A percentile compares a stretch with the other conserved stretches of the same genome.
Evolutionary conservation across 108 stramenopile genomes (phyloP).

Genomic region (Fistulifera pelliculosa): DNA sequence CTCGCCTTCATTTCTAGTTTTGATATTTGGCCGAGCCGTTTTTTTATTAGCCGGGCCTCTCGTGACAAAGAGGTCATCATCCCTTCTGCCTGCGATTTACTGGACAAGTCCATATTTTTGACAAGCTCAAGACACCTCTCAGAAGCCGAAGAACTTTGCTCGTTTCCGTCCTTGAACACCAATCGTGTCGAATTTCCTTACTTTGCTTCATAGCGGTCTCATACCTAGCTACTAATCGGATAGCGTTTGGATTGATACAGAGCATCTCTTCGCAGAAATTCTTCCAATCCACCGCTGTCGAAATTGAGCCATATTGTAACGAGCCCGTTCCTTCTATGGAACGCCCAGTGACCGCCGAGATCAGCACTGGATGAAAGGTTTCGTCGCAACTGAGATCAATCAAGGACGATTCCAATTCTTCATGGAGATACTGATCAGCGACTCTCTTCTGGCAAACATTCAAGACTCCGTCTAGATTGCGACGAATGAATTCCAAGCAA

Average conservation of each 20-base stretch:
- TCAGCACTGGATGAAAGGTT: slow-evolving; percentile 44
- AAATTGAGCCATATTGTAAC: slow-evolving; percentile 19
- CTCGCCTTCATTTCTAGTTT: slow-evolving; percentile 12
- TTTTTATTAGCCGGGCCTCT: slow-evolving; percentile 37
- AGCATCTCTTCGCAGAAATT: slow-evolving; percentile 1
- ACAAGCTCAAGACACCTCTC: slow-evolving; percentile 14
- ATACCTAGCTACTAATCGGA: background rate
- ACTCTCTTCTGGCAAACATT: slow-evolving; percentile 47
- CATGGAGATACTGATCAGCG: slow-evolving; percentile 45
- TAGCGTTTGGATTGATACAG: background rate
- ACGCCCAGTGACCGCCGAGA: slow-evolving; percentile 6
- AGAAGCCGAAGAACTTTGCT: too few relatives aligned
- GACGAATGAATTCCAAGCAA: slow-evolving; percentile 53
- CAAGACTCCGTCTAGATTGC: slow-evolving; percentile 76
- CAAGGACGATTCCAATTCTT: slow-evolving; percentile 4
- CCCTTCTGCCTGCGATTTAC: background rate
- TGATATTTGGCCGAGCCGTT: slow-evolving; percentile 33
- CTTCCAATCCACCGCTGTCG: slow-evolving; percentile 18
- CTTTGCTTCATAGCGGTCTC: background rate
- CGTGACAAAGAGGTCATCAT: slow-evolving; percentile 11
- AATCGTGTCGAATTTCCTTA: background rate
- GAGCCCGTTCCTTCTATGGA: slow-evolving; percentile 15
- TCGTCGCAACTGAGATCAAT: slow-evolving; percentile 21
- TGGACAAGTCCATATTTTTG: slow-evolving; percentile 30
- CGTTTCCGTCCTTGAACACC: background rate